Evolutionary conservation across 257 asterid species (phyloP).

Genomic region (Solanum paucissectum): DNA sequence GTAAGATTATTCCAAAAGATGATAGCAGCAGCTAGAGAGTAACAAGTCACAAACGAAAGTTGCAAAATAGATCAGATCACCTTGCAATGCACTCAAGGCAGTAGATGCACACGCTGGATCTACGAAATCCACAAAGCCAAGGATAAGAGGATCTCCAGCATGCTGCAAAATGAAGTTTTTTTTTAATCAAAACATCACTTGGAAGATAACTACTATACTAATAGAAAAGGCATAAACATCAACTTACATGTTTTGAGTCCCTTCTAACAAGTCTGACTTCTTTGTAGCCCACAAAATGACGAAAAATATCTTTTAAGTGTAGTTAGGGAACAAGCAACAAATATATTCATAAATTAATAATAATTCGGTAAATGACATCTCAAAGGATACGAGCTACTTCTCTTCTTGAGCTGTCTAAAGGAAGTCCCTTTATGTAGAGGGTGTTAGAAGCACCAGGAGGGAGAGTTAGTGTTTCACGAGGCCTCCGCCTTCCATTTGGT

Average conservation of each 20-base stretch:
- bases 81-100: slow-evolving; percentile 43
- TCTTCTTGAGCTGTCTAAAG: slow-evolving; percentile 33
- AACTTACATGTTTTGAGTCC: slow-evolving; percentile 34
- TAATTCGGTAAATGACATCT: background rate
- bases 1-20: background rate
- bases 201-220: background rate
- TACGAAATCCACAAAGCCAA: slow-evolving; percentile 40
- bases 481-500: slow-evolving; percentile 18
- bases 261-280: slow-evolving; percentile 44
- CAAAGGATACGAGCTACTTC: slow-evolving; percentile 51
- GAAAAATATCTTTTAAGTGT: slow-evolving; percentile 25
- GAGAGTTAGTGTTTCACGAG: slow-evolving; percentile 27
- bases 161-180: slow-evolving; percentile 20
- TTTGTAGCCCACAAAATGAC: slow-evolving; percentile 44
- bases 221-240: background rate
- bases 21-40: background rate
- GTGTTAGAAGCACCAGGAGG: slow-evolving; percentile 50
- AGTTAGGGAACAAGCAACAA: slow-evolving; percentile 12
- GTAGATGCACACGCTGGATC: slow-evolving; percentile 48
- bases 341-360: background rate
- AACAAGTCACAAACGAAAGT: background rate
- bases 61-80: slow-evolving; percentile 3
- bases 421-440: slow-evolving; percentile 43
- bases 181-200: background rate
- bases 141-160: slow-evolving; percentile 36